phyloP scores from a whole-genome alignment of 306 rosid genomes.

The Bauhinia variegata region DNA sequence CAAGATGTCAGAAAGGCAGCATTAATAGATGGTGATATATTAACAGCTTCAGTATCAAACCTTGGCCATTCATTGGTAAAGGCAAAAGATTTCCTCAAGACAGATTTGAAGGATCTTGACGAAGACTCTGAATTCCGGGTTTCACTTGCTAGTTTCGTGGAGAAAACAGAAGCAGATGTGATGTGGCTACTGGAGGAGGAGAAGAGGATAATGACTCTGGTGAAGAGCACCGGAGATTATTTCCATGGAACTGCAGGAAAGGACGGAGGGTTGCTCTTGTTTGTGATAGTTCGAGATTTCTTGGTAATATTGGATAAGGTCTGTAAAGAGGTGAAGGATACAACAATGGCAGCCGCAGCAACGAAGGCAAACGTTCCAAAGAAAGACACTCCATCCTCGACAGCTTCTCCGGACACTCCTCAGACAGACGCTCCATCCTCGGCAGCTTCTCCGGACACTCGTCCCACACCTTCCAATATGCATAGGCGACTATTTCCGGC shows the following conservation, averaged over 20 bases:
- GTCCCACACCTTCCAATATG: slow-evolving; percentile 40
- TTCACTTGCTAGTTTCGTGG: slow-evolving; percentile 52
- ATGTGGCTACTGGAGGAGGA: slow-evolving; percentile 62
- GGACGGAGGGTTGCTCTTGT: slow-evolving; percentile 87
- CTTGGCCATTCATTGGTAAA: slow-evolving; percentile 48
- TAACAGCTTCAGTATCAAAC: slow-evolving; percentile 49
- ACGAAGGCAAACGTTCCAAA: slow-evolving; percentile 38
- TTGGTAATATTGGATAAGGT: slow-evolving; percentile 72
- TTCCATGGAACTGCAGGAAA: slow-evolving; percentile 83
- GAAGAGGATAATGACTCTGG: slow-evolving; percentile 71
- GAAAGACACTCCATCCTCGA: slow-evolving; percentile 42
- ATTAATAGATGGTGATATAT: slow-evolving; percentile 60
- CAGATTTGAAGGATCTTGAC: slow-evolving; percentile 46
- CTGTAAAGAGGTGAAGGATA: slow-evolving; percentile 63
- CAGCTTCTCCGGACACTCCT: slow-evolving; percentile 46
- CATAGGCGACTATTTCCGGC: slow-evolving; percentile 72
- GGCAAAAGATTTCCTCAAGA: slow-evolving; percentile 49
- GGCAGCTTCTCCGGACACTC: too few relatives aligned
- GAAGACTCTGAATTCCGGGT: slow-evolving; percentile 59
- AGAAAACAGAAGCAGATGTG: slow-evolving; percentile 51
- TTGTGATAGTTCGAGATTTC: slow-evolving; percentile 76
- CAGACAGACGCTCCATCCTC: too few relatives aligned
- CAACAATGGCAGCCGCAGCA: slow-evolving; percentile 30
- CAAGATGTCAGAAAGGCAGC: slow-evolving; percentile 75
- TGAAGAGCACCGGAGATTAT: slow-evolving; percentile 77